These are phyloP conservation scores for Chondrus crispus DNA, from an alignment of 23 red algal genomes.

Conservation along the genomic window DNA sequence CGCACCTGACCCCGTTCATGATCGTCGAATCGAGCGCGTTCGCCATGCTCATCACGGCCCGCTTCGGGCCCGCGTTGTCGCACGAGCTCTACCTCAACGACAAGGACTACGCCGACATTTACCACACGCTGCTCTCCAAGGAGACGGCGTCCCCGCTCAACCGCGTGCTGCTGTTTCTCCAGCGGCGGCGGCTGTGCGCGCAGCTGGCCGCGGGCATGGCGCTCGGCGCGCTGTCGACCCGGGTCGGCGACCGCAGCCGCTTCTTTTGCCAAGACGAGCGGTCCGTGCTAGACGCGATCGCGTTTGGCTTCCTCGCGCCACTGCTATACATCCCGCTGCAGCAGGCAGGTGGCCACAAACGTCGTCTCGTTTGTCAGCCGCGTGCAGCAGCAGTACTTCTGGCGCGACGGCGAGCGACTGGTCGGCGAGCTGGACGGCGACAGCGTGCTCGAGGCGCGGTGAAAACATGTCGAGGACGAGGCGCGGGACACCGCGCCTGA, in stretches of 20 bases:
- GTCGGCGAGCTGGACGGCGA: constrained; percentile 41
- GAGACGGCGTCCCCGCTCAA: constrained; percentile 37
- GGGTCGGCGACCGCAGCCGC: constrained; percentile 38
- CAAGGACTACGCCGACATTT: constrained; percentile 57
- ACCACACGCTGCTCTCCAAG: constrained; percentile 57
- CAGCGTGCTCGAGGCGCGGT: constrained; percentile 1
- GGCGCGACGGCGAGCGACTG: constrained; percentile 25
- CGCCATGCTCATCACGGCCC: constrained; percentile 36
- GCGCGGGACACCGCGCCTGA: not conserved
- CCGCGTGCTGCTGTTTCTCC: constrained; percentile 9
- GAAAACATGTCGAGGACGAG: not conserved
- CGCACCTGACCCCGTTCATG: constrained; percentile 62
- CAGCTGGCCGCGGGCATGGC: constrained; percentile 44
- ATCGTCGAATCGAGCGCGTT: constrained; percentile 61
- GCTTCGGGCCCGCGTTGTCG: constrained; percentile 39
- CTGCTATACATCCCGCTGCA: constrained; percentile 66
- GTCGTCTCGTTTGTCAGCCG: constrained; percentile 47
- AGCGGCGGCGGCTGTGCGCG: not conserved
- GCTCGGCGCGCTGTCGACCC: constrained; percentile 45
- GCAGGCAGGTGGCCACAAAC: constrained; percentile 15
- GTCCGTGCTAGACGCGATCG: constrained; percentile 59
- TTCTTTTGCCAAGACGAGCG: constrained; percentile 35
- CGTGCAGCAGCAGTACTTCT: constrained; percentile 35
- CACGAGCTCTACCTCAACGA: constrained; percentile 40
- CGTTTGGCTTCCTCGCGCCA: constrained; percentile 57